Conservation (phyloP, 192 early-diverging fungal species). For the Chytriomyces sp. region DNA sequence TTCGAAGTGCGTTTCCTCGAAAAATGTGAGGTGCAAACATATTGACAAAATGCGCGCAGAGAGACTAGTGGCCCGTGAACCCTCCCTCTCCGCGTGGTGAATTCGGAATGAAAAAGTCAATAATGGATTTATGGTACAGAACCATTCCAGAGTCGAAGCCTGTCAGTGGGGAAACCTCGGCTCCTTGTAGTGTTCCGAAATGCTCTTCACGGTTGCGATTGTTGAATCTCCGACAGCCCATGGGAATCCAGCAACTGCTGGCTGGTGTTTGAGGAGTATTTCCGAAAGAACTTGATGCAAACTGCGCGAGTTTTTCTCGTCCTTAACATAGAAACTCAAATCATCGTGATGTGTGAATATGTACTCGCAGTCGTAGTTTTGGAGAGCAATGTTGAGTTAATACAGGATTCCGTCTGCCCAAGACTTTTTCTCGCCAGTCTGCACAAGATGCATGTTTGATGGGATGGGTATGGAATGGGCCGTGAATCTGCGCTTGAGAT, state of each 20-base stretch:
- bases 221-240: constrained; percentile 42
- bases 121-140: constrained; percentile 42
- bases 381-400: constrained; percentile 1
- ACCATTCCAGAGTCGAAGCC: constrained; percentile 45
- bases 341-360: constrained; percentile 45
- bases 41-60: constrained; percentile 42
- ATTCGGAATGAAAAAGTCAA: constrained; percentile 46
- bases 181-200: constrained; percentile 28
- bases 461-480: not conserved
- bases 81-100: constrained; percentile 43
- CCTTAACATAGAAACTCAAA: constrained; percentile 12
- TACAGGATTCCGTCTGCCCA: constrained; percentile 42
- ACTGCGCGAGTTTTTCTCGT: constrained; percentile 7
- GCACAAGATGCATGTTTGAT: constrained; percentile 13
- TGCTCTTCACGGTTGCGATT: constrained; percentile 14
- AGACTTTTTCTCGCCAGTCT: constrained; percentile 25
- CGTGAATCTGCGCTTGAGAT: not conserved
- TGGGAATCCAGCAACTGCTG: constrained; percentile 38
- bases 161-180: constrained; percentile 38
- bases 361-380: constrained; percentile 38
- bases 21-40: constrained; percentile 33
- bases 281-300: constrained; percentile 22
- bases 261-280: constrained; percentile 35
- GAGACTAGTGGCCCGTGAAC: constrained; percentile 41
- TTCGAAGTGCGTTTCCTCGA: constrained; percentile 28